Evolutionary conservation across 1,139 yeast genomes (phyloP).

Genomic region (Tardiomyces depauwii): DNA sequence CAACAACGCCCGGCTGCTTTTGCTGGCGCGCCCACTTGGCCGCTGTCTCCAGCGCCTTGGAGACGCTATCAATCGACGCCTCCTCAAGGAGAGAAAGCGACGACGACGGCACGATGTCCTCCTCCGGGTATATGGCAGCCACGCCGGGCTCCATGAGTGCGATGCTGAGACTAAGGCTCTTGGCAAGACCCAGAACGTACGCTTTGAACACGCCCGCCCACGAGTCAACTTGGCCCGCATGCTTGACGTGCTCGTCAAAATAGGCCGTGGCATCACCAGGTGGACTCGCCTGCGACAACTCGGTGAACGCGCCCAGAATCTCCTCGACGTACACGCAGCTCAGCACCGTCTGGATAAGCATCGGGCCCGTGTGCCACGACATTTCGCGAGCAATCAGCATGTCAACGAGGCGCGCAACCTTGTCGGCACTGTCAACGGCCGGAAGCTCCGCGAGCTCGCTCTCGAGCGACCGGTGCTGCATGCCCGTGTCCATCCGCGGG

Average conservation of each 20-base stretch:
- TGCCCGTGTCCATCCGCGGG: slow-evolving; percentile 30
- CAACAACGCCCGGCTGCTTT: not conserved
- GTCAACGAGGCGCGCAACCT: slow-evolving; percentile 20
- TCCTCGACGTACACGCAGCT: slow-evolving; percentile 26
- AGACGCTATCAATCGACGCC: slow-evolving; percentile 12
- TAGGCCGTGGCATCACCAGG: slow-evolving; percentile 2
- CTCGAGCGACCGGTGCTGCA: slow-evolving; percentile 17
- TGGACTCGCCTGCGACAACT: slow-evolving; percentile 1
- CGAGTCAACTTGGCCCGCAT: slow-evolving; percentile 1
- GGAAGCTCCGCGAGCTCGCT: slow-evolving; percentile 17
- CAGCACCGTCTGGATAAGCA: slow-evolving; percentile 26
- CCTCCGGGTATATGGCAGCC: slow-evolving; percentile 17
- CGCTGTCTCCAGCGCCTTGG: slow-evolving; percentile 14
- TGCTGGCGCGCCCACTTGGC: slow-evolving; percentile 4
- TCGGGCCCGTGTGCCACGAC: slow-evolving; percentile 29
- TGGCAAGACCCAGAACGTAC: slow-evolving; percentile 18
- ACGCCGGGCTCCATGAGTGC: slow-evolving; percentile 10
- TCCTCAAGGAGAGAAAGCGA: slow-evolving; percentile 14
- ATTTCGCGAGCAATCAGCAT: slow-evolving; percentile 22
- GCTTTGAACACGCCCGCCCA: slow-evolving; percentile 17
- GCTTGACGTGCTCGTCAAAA: slow-evolving; percentile 1
- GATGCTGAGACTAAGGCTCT: slow-evolving; percentile 14
- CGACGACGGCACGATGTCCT: slow-evolving; percentile 18
- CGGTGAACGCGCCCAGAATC: slow-evolving; percentile 12
- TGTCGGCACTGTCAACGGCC: slow-evolving; percentile 12